Evolutionary conservation across 495 filamentous ascomycete genomes (phyloP).

Genomic region (Trichocladium antarcticum): DNA sequence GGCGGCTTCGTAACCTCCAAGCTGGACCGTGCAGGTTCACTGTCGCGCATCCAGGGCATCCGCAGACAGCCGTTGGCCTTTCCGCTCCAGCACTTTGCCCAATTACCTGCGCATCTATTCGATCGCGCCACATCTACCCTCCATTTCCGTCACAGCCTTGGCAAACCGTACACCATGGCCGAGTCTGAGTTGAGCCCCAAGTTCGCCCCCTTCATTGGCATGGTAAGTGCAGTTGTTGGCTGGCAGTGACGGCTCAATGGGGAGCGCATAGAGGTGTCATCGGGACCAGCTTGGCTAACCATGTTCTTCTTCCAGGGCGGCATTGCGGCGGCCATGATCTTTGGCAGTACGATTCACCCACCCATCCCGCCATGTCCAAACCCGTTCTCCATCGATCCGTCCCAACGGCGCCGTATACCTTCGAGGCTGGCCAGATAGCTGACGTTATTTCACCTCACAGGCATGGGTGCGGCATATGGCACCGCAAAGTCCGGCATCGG

Average conservation of each 20-base stretch:
- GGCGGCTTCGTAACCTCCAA: constrained; percentile 12
- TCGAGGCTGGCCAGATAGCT: constrained; percentile 9
- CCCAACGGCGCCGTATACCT: not conserved
- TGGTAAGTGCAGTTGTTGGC: constrained; percentile 46
- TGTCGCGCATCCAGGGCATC: constrained; percentile 5
- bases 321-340: constrained; percentile 89
- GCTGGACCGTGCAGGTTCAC: constrained; percentile 2
- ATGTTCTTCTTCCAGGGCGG: constrained; percentile 48
- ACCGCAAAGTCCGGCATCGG: constrained; percentile 96
- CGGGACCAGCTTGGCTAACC: constrained; percentile 27
- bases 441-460: constrained; percentile 37
- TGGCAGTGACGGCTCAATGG: not conserved
- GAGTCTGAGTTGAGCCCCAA: constrained; percentile 65
- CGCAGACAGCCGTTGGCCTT: constrained; percentile 1
- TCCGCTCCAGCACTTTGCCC: not conserved
- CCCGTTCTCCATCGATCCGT: not conserved
- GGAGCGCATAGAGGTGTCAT: not conserved
- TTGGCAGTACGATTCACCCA: constrained; percentile 72
- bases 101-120: not conserved
- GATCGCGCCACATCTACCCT: not conserved
- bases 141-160: not conserved
- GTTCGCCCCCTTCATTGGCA: constrained; percentile 95
- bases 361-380: constrained; percentile 9
- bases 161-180: constrained; percentile 41
- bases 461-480: constrained; percentile 88